These are phyloP conservation scores for Aquilaria sinensis DNA, from an alignment of 345 rosid species.

Conservation along the genomic window DNA sequence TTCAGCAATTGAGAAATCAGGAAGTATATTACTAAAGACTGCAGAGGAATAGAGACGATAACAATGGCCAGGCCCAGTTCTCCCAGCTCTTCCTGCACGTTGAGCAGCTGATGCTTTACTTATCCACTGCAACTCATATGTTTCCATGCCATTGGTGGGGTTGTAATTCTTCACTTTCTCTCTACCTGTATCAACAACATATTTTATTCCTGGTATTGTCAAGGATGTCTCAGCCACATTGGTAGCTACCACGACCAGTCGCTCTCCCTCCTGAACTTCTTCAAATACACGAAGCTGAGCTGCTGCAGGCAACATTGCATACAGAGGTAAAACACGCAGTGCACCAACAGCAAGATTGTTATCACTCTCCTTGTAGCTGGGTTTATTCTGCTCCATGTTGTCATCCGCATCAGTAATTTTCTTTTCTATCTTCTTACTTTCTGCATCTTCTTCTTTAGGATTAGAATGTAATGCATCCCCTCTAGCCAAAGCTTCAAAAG, in stretches of 20 bases:
- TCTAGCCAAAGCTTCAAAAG: conserved; percentile 62
- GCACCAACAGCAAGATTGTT: conserved; percentile 21
- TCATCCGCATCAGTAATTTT: conserved; percentile 14
- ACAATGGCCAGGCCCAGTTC: conserved; percentile 96
- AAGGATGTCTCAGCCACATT: conserved; percentile 96
- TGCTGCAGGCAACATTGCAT: conserved; percentile 85
- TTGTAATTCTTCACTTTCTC: conserved; percentile 79
- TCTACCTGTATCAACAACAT: conserved; percentile 93
- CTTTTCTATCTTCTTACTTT: conserved; percentile 12
- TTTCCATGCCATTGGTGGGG: conserved; percentile 67
- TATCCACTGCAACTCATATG: conserved; percentile 74
- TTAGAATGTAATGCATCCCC: conserved; percentile 22
- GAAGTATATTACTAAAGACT: conserved; percentile 60
- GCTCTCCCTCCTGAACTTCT: conserved; percentile 68
- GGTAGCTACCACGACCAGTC: conserved; percentile 87
- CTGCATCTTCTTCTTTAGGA: conserved; percentile 13
- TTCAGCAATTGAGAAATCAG: conserved; percentile 75
- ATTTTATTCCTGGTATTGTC: conserved; percentile 90
- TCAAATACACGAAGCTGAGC: conserved; percentile 82
- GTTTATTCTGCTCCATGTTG: conserved; percentile 20
- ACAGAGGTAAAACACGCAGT: conserved; percentile 73
- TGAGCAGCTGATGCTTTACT: conserved; percentile 94
- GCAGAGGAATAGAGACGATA: conserved; percentile 88
- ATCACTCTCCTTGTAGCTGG: conserved; percentile 16
- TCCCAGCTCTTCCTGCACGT: conserved; percentile 96